Evolutionary conservation across 148 eudicot genomes (phyloP).

Genomic region (Rhododendron molle): DNA sequence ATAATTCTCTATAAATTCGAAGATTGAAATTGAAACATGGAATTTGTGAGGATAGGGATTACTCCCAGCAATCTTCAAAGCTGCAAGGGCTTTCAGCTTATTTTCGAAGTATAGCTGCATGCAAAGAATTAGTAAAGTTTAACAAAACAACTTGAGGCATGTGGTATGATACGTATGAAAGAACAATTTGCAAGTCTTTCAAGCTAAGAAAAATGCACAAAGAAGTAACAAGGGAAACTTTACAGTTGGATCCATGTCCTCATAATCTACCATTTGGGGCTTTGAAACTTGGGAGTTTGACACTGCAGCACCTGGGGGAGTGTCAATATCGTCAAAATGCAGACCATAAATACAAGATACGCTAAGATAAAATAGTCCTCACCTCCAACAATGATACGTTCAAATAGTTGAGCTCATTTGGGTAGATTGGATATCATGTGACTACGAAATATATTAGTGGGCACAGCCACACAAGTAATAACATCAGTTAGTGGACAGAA

Average conservation of each 20-base stretch:
- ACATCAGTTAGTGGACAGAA: no score
- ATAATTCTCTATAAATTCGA: constrained; percentile 58
- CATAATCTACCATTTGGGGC: constrained; percentile 63
- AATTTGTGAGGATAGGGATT: constrained; percentile 96
- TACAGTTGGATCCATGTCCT: constrained; percentile 94
- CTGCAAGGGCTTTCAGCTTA: constrained; percentile 58
- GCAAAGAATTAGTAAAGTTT: not conserved
- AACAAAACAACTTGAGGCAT: not conserved
- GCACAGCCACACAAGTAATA: no score
- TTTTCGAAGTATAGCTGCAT: constrained; percentile 87
- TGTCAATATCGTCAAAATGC: no score
- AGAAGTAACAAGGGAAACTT: not conserved
- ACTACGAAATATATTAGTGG: no score
- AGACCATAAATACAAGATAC: no score
- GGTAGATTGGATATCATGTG: no score
- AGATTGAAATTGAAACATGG: constrained; percentile 38
- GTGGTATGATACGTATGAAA: no score
- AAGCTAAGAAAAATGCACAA: not conserved
- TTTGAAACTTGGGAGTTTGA: constrained; percentile 45
- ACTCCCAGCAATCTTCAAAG: constrained; percentile 58
- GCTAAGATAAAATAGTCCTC: no score
- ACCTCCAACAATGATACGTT: no score
- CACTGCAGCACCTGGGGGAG: no score
- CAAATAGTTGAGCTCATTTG: no score
- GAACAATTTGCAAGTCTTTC: no score